Conservation (phyloP, 2,329 filamentous ascomycete genomes). For the Verticillium klebahnii region DNA sequence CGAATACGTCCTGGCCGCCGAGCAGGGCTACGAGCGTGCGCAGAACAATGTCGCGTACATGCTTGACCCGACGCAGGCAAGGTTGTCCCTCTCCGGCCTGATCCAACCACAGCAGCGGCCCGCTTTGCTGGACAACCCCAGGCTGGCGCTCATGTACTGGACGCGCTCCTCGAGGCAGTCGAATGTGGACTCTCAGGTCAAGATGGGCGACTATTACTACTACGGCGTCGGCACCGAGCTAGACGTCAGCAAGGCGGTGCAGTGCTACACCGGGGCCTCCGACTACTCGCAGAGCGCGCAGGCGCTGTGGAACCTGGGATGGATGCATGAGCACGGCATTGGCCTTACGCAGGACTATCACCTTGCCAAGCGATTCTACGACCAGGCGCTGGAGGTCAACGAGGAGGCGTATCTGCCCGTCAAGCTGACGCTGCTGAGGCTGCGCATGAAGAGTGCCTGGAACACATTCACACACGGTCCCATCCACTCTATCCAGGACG, state of each 20-base stretch:
- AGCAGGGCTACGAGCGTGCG: slow-evolving; percentile 85
- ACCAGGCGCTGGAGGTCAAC: slow-evolving; percentile 86
- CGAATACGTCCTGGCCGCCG: slow-evolving; percentile 79
- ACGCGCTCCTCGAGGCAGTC: slow-evolving; percentile 88
- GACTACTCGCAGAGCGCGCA: slow-evolving; percentile 91
- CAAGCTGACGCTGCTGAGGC: slow-evolving; percentile 78
- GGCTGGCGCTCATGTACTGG: slow-evolving; percentile 84
- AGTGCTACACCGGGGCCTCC: slow-evolving; percentile 87
- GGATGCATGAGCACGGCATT: slow-evolving; percentile 98
- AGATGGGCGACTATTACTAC: slow-evolving; percentile 98
- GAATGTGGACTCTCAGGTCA: slow-evolving; percentile 91
- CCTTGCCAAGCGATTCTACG: slow-evolving; percentile 93
- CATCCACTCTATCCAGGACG: slow-evolving; percentile 87
- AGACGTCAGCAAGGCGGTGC: slow-evolving; percentile 81
- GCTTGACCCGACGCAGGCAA: slow-evolving; percentile 67
- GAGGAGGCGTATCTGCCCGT: slow-evolving; percentile 92
- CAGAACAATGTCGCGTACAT: slow-evolving; percentile 89
- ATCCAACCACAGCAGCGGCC: slow-evolving; percentile 2
- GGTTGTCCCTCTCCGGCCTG: slow-evolving; percentile 41
- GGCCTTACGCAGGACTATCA: slow-evolving; percentile 94
- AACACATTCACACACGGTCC: slow-evolving; percentile 88
- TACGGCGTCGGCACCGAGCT: slow-evolving; percentile 67
- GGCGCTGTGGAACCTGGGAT: slow-evolving; percentile 93
- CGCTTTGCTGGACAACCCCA: slow-evolving; percentile 45
- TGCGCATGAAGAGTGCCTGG: slow-evolving; percentile 85